Conservation (phyloP, 345 rosid genomes). For the Hibiscus trionum region DNA sequence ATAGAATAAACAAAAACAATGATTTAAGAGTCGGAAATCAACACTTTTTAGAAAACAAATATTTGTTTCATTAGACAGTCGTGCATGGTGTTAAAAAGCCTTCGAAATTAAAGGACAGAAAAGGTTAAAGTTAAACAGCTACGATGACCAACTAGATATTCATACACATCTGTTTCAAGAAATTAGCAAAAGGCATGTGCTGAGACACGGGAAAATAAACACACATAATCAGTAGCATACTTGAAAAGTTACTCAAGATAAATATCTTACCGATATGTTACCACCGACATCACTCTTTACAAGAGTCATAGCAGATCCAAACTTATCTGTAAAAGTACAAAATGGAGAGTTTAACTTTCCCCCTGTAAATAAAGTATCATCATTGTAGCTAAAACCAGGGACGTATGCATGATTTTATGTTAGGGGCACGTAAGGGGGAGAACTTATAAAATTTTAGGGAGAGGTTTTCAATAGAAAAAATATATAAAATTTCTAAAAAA, state of each 20-base stretch:
- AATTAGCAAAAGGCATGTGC: background rate
- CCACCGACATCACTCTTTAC: conserved; percentile 91
- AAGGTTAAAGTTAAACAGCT: no score
- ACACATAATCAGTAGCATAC: background rate
- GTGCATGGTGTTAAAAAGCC: background rate
- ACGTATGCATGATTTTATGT: no score
- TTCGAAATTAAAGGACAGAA: background rate
- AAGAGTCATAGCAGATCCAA: conserved; percentile 85
- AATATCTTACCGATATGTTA: conserved; percentile 55
- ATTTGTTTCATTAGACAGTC: background rate
- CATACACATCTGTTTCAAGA: background rate
- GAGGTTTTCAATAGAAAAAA: no score
- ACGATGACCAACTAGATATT: background rate
- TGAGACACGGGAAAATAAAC: background rate
- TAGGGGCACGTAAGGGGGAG: no score
- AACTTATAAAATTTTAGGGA: no score
- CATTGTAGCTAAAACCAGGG: background rate
- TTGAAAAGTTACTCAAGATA: background rate
- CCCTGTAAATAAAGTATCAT: background rate
- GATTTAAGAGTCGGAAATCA: background rate
- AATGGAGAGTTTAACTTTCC: background rate
- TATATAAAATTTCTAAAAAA: no score
- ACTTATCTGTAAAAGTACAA: conserved; percentile 48
- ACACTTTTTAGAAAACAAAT: background rate
- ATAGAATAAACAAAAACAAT: background rate